Base-by-base conservation (phyloP, 2,329 filamentous ascomycete species). In the Phaeoacremonium minimum region DNA sequence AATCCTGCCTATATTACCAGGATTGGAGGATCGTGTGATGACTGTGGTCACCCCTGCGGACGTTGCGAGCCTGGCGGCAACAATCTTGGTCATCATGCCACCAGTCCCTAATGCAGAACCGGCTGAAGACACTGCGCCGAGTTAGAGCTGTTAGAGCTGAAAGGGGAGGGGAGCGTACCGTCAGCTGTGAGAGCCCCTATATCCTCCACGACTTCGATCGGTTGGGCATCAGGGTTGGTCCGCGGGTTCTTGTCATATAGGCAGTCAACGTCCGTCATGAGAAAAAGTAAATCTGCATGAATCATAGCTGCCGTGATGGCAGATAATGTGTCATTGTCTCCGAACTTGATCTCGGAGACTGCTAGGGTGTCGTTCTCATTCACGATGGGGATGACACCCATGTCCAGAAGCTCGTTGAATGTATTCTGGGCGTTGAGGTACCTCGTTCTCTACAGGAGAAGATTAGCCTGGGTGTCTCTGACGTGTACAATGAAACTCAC, bases 241-340 rank as follows among this genome's bases (percentile, higher is more conserved):
- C 93, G 77, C 2, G 93, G 93, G 51, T 98, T 98, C 62, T 91
- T 93, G 61, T 95, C 89, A 61, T 98, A 98, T 11, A 98, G 71
- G 56, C 91, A 96, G 58, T 98, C 93, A 32, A 98, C 93, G 56
- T 98, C 93, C 1, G 93, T 98, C 93, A 98, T 97, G 45, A 98
- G 75, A 63, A 98, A 98, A 8, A 98, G 74, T 52, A 95, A 87
- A 55, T 98, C 90, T 34, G 93, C 93, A 53, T 95, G 88, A 15
- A 97, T 87, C 89, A 97, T 97, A 47, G 86, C 93, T 1, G 93
- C 88, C 1, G 93, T 95, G 50, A 98, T 96, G 39, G 93, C 93
- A 11, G 89, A 95, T 32, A 98, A 72, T 2, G 93, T 98, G 61
- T 98, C 93, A 52, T 98, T 98, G 70, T 98, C 93, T 48, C 93